Evolutionary conservation across 2,329 filamentous ascomycete species (phyloP), one percentile per base, ranked within the genome.

Genomic region (Xylaria sp.): DNA sequence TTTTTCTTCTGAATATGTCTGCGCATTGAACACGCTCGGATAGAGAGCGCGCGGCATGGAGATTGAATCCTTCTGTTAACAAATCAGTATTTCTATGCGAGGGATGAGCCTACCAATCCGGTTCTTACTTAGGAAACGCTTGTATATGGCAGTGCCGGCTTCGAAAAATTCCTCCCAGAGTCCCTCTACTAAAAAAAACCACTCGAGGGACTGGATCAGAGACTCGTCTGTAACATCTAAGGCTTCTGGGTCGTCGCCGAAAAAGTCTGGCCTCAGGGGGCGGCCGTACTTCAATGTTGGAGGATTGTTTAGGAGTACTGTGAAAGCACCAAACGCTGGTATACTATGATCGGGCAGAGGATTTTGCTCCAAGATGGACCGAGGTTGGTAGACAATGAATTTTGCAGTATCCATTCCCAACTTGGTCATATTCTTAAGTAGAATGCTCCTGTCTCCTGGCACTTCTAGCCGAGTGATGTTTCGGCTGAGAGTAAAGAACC

Each of bases 171-270:
- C 85, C 17, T 86, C 83, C 90, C 91, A 94, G 63, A 92, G 86
- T 12, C 88, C 90, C 58, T 92, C 88, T 8, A 95, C 86, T 64
- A 93, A 85, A 66, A 93, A 82, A 78, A 95, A 90, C 94, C 95
- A 98, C 76, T 97, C 92, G 67, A 98, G 82, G 45, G 92, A 90
- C 65, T 91, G 87, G 54, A 98, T 93, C 60, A 97, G 85, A 39
- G 85, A 80, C 73, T 91, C 88, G 70, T 95, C 90, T 67, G 91
- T 88, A 51, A 85, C 80, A 7, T 89, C 85, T 9, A 90, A 81
- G 9, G 74, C 75, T 64, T 82, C 83, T 8, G 82, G 81, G 80
- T 89, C 84, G 1, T 89, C 87, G 3, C 90, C 89, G 61, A 94
- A 88, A 75, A 97, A 92, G 68, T 92, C 89, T 5, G 86, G 82